These are phyloP conservation scores for Sclerotinia nivalis DNA, from an alignment of 2,329 filamentous ascomycete genomes.

Conservation along the genomic window DNA sequence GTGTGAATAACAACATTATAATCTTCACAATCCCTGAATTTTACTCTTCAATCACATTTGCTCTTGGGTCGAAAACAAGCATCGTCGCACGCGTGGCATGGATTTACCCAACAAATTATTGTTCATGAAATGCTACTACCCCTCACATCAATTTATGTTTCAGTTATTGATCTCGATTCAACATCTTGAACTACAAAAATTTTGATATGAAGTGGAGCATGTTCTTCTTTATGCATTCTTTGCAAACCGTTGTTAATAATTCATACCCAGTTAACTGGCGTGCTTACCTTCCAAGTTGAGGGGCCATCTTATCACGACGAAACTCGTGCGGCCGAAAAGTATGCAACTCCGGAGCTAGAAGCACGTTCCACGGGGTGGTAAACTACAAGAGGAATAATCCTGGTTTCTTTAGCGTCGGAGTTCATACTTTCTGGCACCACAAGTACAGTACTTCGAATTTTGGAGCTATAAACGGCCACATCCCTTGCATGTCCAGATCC, in stretches of 20 bases:
- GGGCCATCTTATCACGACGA: neutral
- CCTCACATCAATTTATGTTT: neutral
- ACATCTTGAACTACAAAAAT: neutral
- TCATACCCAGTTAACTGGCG: constrained; percentile 1
- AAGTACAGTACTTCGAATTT: neutral
- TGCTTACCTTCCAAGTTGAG: constrained; percentile 10
- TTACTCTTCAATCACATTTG: neutral
- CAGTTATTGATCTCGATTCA: constrained; percentile 5
- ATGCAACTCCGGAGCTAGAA: too few relatives aligned
- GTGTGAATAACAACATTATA: neutral
- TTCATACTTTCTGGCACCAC: too few relatives aligned
- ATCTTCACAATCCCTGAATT: neutral
- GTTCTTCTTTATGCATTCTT: neutral
- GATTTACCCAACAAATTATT: neutral
- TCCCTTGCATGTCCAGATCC: neutral
- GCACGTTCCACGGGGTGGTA: too few relatives aligned
- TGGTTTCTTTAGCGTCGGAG: too few relatives aligned
- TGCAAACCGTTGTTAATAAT: neutral
- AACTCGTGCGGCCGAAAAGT: neutral
- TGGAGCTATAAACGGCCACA: neutral
- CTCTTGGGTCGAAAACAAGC: neutral
- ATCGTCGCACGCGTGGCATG: neutral
- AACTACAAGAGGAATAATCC: too few relatives aligned
- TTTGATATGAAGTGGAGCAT: neutral
- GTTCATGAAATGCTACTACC: neutral